These are phyloP conservation scores for Bothriochloa decipiens DNA, from an alignment of 176 grass and related monocot genomes.

Conservation along the genomic window DNA sequence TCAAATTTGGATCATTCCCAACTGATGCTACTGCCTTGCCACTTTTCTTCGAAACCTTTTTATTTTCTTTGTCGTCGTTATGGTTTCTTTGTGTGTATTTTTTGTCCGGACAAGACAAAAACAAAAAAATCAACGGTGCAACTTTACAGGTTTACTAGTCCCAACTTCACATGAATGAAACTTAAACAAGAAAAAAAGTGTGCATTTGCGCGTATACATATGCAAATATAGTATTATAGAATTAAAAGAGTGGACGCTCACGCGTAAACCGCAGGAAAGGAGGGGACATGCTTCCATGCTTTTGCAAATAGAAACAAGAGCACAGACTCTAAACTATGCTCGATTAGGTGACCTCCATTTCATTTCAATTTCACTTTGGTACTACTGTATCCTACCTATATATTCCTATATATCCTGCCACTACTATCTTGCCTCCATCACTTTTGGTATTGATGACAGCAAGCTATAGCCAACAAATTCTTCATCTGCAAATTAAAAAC, in stretches of 20 bases:
- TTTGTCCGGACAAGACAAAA: not conserved
- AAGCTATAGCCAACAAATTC: not conserved
- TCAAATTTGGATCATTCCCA: not conserved
- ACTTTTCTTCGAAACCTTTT: not conserved
- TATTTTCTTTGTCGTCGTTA: not conserved
- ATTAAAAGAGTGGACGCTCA: conserved; percentile 21
- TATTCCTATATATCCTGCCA: not conserved
- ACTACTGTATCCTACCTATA: not conserved
- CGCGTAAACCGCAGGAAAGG: conserved; percentile 55
- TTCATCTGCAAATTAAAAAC: not conserved
- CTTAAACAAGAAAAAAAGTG: not conserved
- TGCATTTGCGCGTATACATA: not conserved
- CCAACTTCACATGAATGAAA: not conserved
- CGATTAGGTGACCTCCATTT: conserved; percentile 47
- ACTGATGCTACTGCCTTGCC: no score
- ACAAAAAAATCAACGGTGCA: conserved; percentile 9
- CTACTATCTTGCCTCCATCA: conserved; percentile 30
- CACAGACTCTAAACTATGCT: conserved; percentile 22
- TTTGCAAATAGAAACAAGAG: conserved; percentile 57
- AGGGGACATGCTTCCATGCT: conserved; percentile 62
- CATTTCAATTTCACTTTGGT: conserved; percentile 34
- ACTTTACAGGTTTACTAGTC: not conserved
- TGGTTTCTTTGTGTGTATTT: not conserved
- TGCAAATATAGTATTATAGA: not conserved
- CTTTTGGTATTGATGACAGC: not conserved